Evolutionary conservation across 2,329 filamentous ascomycete genomes (phyloP).

Genomic region (Trichoderma brevicompactum): DNA sequence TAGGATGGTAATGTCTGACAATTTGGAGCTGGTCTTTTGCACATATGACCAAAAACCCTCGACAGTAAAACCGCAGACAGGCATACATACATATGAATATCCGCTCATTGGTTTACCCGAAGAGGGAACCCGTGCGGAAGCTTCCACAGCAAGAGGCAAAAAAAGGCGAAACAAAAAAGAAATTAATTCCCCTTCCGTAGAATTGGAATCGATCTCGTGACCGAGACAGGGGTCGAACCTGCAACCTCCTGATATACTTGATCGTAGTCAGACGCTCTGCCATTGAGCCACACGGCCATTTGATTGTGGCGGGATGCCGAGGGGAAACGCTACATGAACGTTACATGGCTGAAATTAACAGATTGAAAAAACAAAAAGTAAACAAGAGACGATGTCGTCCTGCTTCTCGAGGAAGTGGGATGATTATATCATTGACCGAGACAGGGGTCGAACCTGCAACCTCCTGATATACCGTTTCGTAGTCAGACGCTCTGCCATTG

Average conservation of each 20-base stretch:
- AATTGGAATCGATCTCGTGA: conserved; percentile 23
- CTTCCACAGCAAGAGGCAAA: neutral
- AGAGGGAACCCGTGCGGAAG: conserved; percentile 3
- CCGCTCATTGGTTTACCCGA: neutral
- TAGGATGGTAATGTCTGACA: neutral
- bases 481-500: conserved; percentile 29
- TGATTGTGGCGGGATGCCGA: too few species aligned
- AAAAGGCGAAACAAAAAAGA: conserved; percentile 20
- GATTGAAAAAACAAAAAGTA: too few species aligned
- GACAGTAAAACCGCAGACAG: neutral
- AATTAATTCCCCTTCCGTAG: conserved; percentile 10
- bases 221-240: conserved; percentile 29
- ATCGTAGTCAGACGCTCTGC: conserved; percentile 29
- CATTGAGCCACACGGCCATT: conserved; percentile 38
- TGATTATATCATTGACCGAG: too few species aligned
- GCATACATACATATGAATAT: neutral
- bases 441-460: conserved; percentile 29
- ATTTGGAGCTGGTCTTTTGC: neutral
- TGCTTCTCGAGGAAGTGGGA: too few species aligned
- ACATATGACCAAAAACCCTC: neutral
- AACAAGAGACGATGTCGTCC: too few species aligned
- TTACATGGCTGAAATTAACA: too few species aligned
- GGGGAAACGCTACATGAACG: too few species aligned
- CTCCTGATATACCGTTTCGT: conserved; percentile 27
- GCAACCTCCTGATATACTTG: conserved; percentile 28